These are phyloP conservation scores for Glutinoglossum americanum DNA, from an alignment of 495 filamentous ascomycete genomes.

Conservation along the genomic window DNA sequence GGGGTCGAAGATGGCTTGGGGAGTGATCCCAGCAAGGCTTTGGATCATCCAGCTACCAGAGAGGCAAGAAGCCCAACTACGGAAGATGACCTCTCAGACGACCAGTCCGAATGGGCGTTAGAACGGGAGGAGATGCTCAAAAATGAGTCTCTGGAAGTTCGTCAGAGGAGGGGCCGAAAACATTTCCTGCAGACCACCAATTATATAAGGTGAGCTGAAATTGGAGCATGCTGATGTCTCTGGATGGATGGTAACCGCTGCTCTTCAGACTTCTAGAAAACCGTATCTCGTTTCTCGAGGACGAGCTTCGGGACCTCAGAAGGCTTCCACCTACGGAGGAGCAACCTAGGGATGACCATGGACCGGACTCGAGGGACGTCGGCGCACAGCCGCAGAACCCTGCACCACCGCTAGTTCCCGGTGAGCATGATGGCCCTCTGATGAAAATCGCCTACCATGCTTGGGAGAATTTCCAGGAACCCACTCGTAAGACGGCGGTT, in stretches of 20 bases:
- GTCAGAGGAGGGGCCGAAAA: not conserved
- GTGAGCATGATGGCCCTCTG: not conserved
- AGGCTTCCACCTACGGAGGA: not conserved
- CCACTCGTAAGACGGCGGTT: not conserved
- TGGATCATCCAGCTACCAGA: not conserved
- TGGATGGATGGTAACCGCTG: not conserved
- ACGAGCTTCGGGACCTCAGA: not conserved
- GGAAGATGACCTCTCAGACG: not conserved
- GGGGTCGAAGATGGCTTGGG: not conserved
- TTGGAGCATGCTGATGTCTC: not conserved
- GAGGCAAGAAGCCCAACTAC: not conserved
- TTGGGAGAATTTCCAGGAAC: not conserved
- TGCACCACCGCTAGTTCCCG: not conserved
- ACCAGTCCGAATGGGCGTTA: not conserved
- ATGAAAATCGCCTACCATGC: not conserved
- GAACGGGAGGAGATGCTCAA: not conserved
- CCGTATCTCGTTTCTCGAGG: not conserved
- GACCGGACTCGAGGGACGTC: not conserved
- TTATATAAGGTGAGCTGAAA: not conserved
- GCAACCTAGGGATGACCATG: not conserved
- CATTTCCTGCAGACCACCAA: too few species aligned
- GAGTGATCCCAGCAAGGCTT: not conserved
- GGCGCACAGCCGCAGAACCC: not conserved
- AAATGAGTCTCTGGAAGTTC: not conserved
- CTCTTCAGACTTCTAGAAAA: not conserved